Conservation (phyloP, 768 basidiomycete genomes). For the Trametes meyenii region DNA sequence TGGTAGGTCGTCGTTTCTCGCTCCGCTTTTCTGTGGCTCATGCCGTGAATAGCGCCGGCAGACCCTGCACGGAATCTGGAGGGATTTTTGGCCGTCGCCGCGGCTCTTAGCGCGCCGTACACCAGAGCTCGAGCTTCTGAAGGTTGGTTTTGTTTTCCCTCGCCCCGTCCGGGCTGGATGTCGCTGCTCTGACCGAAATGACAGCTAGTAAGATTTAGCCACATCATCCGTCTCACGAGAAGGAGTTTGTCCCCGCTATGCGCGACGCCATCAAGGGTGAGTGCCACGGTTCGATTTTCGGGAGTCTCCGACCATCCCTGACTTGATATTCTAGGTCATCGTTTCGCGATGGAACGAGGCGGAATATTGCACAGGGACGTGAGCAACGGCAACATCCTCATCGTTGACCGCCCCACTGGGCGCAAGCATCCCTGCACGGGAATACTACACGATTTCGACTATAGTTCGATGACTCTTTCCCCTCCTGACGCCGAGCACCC, state of each 20-base stretch:
- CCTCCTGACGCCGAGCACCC: too few species aligned
- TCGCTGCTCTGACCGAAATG: too few species aligned
- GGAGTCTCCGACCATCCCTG: background rate
- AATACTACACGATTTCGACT: background rate
- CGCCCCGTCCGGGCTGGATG: too few species aligned
- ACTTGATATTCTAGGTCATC: background rate
- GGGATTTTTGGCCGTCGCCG: too few species aligned
- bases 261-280: constrained; percentile 20
- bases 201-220: too few species aligned
- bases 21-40: background rate
- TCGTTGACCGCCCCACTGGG: background rate
- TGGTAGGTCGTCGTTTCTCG: background rate
- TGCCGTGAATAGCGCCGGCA: too few species aligned
- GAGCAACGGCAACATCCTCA: constrained; percentile 3
- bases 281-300: background rate
- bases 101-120: too few species aligned
- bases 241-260: constrained; percentile 9
- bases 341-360: background rate
- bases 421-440: background rate
- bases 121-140: too few species aligned
- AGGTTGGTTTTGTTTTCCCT: too few species aligned
- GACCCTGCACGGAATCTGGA: too few species aligned
- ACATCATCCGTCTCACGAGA: background rate
- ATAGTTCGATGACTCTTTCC: too few species aligned
- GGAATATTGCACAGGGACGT: constrained; percentile 1